phyloP scores from a whole-genome alignment of 768 basidiomycete species.

The Auriscalpium microsporum region DNA sequence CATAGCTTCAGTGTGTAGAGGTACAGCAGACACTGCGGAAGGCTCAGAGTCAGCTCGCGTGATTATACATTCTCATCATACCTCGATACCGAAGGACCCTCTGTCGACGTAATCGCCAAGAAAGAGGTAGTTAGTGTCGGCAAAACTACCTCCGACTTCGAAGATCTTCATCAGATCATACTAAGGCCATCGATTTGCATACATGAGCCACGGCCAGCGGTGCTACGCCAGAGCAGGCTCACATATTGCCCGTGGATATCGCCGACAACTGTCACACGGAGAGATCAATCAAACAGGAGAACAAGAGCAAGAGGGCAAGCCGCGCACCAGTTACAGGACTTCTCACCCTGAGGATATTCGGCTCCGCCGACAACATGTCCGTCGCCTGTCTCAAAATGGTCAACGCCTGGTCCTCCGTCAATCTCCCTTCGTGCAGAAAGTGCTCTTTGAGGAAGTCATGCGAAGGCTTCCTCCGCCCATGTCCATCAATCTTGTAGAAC shows the following conservation, averaged over 20 bases:
- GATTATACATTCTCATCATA: constrained; percentile 17
- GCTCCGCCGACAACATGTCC: constrained; percentile 57
- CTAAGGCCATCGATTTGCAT: constrained; percentile 29
- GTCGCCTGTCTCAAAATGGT: constrained; percentile 67
- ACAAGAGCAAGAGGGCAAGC: constrained; percentile 6
- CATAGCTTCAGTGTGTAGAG: constrained; percentile 58
- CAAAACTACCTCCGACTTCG: constrained; percentile 79
- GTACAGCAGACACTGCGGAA: constrained; percentile 42
- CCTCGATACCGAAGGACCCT: constrained; percentile 78
- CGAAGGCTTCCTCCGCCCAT: constrained; percentile 57
- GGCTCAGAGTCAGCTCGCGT: neutral
- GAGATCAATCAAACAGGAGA: neutral
- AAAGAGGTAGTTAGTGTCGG: constrained; percentile 82
- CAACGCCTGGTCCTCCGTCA: constrained; percentile 78
- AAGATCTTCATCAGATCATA: constrained; percentile 97
- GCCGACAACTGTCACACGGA: constrained; percentile 63
- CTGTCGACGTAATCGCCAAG: constrained; percentile 94
- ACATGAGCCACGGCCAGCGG: neutral
- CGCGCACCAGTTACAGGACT: constrained; percentile 85
- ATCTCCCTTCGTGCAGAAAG: constrained; percentile 74
- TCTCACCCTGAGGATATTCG: constrained; percentile 75
- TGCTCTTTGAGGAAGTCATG: constrained; percentile 76
- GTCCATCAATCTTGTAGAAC: constrained; percentile 49
- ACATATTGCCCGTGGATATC: constrained; percentile 98
- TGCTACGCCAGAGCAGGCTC: constrained; percentile 11